Evolutionary conservation across 371 early-diverging fungal genomes (phyloP).

Genomic region (Synchytrium microbalum): DNA sequence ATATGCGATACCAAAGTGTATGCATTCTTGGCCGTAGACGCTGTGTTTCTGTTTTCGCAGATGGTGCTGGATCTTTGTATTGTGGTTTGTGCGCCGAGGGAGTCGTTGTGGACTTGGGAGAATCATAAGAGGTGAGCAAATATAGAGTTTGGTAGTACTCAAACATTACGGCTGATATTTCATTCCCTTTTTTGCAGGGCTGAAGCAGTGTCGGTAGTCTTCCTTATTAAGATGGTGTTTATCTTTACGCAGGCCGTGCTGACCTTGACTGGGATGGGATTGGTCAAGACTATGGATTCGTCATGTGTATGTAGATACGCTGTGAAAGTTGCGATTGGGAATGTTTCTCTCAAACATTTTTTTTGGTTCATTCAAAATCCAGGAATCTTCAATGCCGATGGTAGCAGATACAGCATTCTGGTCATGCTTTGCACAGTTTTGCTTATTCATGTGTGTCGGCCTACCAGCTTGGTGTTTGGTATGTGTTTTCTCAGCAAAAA

Average conservation of each 20-base stretch:
- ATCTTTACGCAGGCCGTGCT: neutral
- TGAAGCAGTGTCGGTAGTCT: neutral
- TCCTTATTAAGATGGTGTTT: neutral
- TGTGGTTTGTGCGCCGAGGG: neutral
- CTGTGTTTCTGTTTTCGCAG: neutral
- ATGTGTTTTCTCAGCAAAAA: neutral
- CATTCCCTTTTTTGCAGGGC: too few relatives aligned
- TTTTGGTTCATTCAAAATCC: too few relatives aligned
- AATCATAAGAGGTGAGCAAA: neutral
- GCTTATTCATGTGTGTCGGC: neutral
- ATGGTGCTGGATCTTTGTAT: neutral
- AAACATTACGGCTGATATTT: too few relatives aligned
- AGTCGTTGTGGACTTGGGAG: neutral
- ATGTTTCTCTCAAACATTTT: too few relatives aligned
- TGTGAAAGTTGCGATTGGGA: too few relatives aligned
- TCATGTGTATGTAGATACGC: neutral
- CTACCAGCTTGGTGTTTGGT: neutral
- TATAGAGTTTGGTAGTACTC: too few relatives aligned
- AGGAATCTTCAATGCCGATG: too few relatives aligned
- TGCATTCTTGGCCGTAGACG: neutral
- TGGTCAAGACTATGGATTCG: neutral
- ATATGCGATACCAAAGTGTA: neutral
- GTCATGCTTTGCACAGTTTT: neutral
- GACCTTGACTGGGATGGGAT: neutral
- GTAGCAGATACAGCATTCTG: neutral